Evolutionary conservation across 2,329 filamentous ascomycete genomes (phyloP), one percentile per base, ranked within the genome.

Genomic region (Albophoma yamanashiensis): DNA sequence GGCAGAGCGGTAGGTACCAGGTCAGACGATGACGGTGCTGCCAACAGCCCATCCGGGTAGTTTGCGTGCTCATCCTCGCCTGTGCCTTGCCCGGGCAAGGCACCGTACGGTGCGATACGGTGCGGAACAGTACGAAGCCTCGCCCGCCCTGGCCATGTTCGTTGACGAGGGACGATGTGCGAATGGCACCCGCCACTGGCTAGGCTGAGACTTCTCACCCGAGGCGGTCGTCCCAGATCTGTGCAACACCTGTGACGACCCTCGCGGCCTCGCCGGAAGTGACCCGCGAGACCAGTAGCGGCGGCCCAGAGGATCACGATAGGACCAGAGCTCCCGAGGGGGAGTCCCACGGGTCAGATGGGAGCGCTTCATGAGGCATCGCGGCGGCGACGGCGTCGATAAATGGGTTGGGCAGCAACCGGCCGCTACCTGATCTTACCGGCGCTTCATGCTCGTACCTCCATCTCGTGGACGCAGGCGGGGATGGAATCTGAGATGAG

Each of bases 371-470:
- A 31, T n/a, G 17, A 34, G 31, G 50, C 27, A 27, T 4, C 17
- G 39, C 25, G 50, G 40, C 27, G 27, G 27, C 27, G 27, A 31
- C 27, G 27, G 27, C 31, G 55, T 34, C 17, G 59, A 56, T 52
- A 12, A 55, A 55, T 43, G 60, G 63, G 62, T 64, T 64, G 61
- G 63, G 63, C 64, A 65, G 39, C 58, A 61, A 64, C 59, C 39
- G 58, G 55, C 61, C 59, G 62, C 58, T 38, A 61, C 60, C 61
- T 55, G 59, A 62, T 58, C 52, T 57, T 40, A 55, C 52, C 50
- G 12, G 58, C 22, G 40, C 56, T n/a, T 60, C 55, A 17, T 52
- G 20, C 25, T 20, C 14, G 12, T 52, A 12, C 47, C 12, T 34
- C 5, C 31, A 3, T 14, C 27, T 36, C 31, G 50, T 53, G 8